Percentiles rank a stretch among this genome's conserved stretches.
Conservation (phyloP, 73 alveolate genomes). For the Blepharisma stoltei region DNA sequence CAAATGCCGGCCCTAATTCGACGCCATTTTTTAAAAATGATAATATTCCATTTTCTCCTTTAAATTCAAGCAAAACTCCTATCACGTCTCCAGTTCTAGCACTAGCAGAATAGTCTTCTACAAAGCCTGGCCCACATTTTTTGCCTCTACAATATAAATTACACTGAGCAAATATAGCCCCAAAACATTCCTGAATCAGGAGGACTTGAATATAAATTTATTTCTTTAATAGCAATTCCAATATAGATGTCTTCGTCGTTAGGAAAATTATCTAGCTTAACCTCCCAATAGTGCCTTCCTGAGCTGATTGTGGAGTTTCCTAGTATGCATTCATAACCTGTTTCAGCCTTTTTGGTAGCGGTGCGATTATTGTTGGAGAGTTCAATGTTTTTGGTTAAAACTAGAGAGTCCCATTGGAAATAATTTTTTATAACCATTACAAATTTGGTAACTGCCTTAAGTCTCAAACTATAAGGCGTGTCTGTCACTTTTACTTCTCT, state of each 20-base stretch:
- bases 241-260: slow-evolving; percentile 39
- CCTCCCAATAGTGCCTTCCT: slow-evolving; percentile 41
- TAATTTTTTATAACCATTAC: too few relatives aligned
- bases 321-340: slow-evolving; percentile 30
- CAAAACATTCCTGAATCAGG: slow-evolving; percentile 30
- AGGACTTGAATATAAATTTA: slow-evolving; percentile 32
- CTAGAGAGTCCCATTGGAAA: too few relatives aligned
- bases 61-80: slow-evolving; percentile 32
- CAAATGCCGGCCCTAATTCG: slow-evolving; percentile 35
- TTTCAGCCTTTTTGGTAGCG: slow-evolving; percentile 29
- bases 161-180: slow-evolving; percentile 33
- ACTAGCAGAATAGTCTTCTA: slow-evolving; percentile 24
- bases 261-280: slow-evolving; percentile 31
- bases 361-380: slow-evolving; percentile 34
- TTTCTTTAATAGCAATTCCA: slow-evolving; percentile 37
- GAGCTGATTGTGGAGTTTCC: slow-evolving; percentile 34
- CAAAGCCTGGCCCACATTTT: slow-evolving; percentile 32
- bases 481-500: too few relatives aligned
- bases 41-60: slow-evolving; percentile 37
- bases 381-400: slow-evolving; percentile 13
- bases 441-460: too few relatives aligned
- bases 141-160: background rate
- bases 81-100: slow-evolving; percentile 33
- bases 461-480: too few relatives aligned
- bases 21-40: slow-evolving; percentile 38